Percentiles rank a stretch among this genome's conserved stretches.
phyloP scores from a whole-genome alignment of 768 basidiomycete genomes.

The Hygrocybe punicea region DNA sequence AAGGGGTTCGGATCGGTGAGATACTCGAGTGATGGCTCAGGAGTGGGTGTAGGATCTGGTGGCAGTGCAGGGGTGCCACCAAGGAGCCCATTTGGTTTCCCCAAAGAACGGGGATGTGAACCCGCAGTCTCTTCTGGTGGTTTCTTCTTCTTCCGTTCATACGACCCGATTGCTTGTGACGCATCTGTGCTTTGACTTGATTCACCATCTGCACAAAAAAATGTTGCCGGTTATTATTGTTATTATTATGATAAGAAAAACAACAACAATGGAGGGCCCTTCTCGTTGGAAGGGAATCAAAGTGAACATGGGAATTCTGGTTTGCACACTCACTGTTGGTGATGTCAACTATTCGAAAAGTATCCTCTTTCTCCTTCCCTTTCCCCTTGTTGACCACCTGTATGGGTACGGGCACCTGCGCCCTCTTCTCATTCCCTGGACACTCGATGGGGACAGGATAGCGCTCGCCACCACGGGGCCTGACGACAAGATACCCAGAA shows the following conservation, averaged over 20 bases:
- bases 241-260: too few relatives aligned
- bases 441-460: slow-evolving; percentile 10
- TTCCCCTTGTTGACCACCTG: slow-evolving; percentile 15
- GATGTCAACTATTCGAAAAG: slow-evolving; percentile 39
- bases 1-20: background rate
- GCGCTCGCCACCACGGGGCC: background rate
- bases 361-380: slow-evolving; percentile 16
- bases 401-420: background rate
- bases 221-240: too few relatives aligned
- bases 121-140: background rate
- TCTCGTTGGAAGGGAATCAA: too few relatives aligned
- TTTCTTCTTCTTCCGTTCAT: background rate
- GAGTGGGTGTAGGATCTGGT: background rate
- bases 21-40: background rate
- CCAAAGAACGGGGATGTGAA: background rate
- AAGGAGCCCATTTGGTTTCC: background rate
- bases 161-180: background rate
- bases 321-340: slow-evolving; percentile 40
- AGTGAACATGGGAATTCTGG: background rate
- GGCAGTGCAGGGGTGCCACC: background rate
- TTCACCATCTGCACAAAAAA: background rate
- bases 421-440: background rate
- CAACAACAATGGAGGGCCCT: too few relatives aligned
- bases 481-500: slow-evolving; percentile 32
- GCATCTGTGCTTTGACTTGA: background rate